Base-by-base conservation (phyloP, 495 filamentous ascomycete genomes). In the Neurospora sp. region DNA sequence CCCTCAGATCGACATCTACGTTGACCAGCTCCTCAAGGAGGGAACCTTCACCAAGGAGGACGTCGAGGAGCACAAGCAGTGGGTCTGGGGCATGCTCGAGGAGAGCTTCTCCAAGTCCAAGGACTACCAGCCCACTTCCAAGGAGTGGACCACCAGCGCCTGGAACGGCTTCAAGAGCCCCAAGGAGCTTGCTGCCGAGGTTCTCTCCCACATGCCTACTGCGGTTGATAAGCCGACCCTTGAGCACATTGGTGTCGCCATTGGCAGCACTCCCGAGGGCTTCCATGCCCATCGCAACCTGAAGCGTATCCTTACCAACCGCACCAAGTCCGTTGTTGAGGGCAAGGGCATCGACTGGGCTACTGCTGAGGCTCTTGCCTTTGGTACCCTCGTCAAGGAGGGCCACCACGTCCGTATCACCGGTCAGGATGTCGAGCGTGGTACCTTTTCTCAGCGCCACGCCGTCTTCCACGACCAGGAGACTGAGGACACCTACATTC, bases 101-200 rank as follows among this genome's bases (percentile, higher is more conserved):
- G 94, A 97, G 80, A 97, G 93, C 85, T 99, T 98, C 82, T 88
- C 94, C 75, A 92, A 95, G 80, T 96, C 93, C 84, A 98, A 94
- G 84, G 95, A 99, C 79, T 99, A 99, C 82, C 92, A 97, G 84
- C 94, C 96, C 27, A 95, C 91, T 48, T 90, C 95, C 72, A 97
- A 97, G 84, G 96, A 99, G 83, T 99, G 96, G 96, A 89, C 97
- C 75, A 97, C 96, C 7, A 97, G 94, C 69, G 96, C 96, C 72
- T 99, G 96, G 96, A 97, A 99, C 84, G 94, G 87, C 42, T 99
- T 99, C 89, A 98, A 98, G 87, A 96, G 94, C 40, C 96, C 96
- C 78, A 99, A 98, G 85, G 96, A 99, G 84, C 84, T 99, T 70
- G 95, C 95, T 48, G 94, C 91, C 20, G 96, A 99, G 85, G 91